These are phyloP conservation scores for Adansonia rubrostipa DNA, from an alignment of 441 rosid species.

Conservation along the genomic window DNA sequence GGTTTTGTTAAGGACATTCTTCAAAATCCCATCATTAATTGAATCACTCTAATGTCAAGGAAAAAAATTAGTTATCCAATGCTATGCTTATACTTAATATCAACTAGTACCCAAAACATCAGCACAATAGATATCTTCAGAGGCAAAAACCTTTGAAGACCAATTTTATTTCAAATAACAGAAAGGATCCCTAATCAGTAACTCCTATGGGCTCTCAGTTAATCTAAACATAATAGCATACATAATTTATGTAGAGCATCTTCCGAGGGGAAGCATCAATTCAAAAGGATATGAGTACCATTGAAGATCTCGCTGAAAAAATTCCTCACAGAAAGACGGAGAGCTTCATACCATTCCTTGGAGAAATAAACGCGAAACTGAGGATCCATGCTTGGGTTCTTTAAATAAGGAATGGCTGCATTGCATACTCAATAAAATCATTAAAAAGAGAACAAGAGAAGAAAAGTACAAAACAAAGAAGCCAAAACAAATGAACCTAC, in stretches of 20 bases:
- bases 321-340: slow-evolving; percentile 65
- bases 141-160: slow-evolving; percentile 13
- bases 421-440: slow-evolving; percentile 21
- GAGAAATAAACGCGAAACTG: slow-evolving; percentile 66
- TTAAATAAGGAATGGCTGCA: slow-evolving; percentile 67
- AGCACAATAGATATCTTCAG: neutral
- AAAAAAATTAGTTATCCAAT: slow-evolving; percentile 2
- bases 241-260: neutral
- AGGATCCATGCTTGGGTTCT: slow-evolving; percentile 67
- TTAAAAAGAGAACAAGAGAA: neutral
- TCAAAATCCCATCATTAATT: slow-evolving; percentile 25
- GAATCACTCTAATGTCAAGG: slow-evolving; percentile 24
- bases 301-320: slow-evolving; percentile 72
- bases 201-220: neutral
- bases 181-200: neutral
- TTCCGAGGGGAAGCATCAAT: slow-evolving; percentile 3
- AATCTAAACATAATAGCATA: neutral
- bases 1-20: slow-evolving; percentile 51
- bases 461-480: neutral
- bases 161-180: neutral
- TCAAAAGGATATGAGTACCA: slow-evolving; percentile 70
- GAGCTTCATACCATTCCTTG: slow-evolving; percentile 68
- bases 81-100: neutral
- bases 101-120: neutral
- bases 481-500: slow-evolving; percentile 42